Evolutionary conservation across 2,329 filamentous ascomycete genomes (phyloP), one percentile per base, ranked within the genome.

Genomic region (Allantophomopsis lycopodina): DNA sequence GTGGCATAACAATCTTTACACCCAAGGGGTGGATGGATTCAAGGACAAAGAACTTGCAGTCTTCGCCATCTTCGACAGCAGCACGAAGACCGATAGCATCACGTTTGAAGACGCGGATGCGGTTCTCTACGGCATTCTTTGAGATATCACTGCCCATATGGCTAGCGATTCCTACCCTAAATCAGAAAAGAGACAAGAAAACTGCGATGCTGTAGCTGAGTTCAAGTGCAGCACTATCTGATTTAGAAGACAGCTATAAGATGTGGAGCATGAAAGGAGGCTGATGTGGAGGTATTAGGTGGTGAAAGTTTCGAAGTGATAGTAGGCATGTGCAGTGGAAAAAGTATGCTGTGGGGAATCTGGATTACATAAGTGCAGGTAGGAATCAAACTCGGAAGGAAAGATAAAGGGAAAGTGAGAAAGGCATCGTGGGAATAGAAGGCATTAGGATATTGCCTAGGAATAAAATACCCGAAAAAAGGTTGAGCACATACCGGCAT

Each of bases 401-500:
- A 5, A 32, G 12, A 32, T 8, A 32, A 32, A 32, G 4, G 31
- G 13, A 17, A 5, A 16, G 16, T 36, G 7, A 16, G 5, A 7
- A n/a, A 21, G 18, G 5, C 5, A 2, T 37, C 12, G 35, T 37
- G 20, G 34, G 28, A 36, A 20, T 5, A 32, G 38, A 32, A 18
- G 23, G 10, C 23, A 12, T 8, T 4, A 20, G 7, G 23, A 28
- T 4, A 28, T 28, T 28, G 23, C 3, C 23, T 28, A 30, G 32
- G 23, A 15, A 30, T 12, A 34, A 15, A 12, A 34, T 15, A 3
- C 13, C 5, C 28, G 28, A 38, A 21, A 40, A 40, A 44, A 46
- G 37, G 16, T 41, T 37, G 33, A n/a, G 12, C 4, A 49, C 71
- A 60, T 66, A 80, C 76, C 73, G 50, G 69, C 71, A 55, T 71